Evolutionary conservation across 2,329 filamentous ascomycete species (phyloP).

Genomic region (Nigrograna mackinnonii): DNA sequence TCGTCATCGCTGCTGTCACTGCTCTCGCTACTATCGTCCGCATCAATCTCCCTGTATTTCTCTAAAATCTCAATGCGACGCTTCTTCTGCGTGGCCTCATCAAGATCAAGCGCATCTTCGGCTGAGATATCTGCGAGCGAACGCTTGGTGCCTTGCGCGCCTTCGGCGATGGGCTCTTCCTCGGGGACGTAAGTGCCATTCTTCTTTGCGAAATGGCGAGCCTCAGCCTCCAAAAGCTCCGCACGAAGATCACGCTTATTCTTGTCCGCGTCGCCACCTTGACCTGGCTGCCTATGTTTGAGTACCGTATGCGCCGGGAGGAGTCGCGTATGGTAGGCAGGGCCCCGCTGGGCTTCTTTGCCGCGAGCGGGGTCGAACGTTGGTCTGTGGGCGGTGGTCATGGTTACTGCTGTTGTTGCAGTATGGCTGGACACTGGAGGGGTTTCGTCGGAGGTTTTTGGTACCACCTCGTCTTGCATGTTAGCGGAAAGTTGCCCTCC

Average conservation of each 20-base stretch:
- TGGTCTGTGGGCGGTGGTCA: slow-evolving; percentile 71
- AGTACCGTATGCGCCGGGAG: slow-evolving; percentile 91
- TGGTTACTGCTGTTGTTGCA: slow-evolving; percentile 27
- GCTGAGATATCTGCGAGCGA: slow-evolving; percentile 59
- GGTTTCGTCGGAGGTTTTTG: not conserved
- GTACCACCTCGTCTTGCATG: not conserved
- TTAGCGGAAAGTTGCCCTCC: not conserved
- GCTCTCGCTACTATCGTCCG: slow-evolving; percentile 65
- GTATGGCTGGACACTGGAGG: not conserved
- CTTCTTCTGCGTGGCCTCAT: slow-evolving; percentile 78
- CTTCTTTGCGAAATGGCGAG: slow-evolving; percentile 84
- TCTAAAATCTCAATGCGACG: slow-evolving; percentile 74
- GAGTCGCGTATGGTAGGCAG: slow-evolving; percentile 94
- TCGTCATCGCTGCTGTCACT: slow-evolving; percentile 62
- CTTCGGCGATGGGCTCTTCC: slow-evolving; percentile 45
- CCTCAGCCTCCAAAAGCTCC: slow-evolving; percentile 87
- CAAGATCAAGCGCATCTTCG: slow-evolving; percentile 55
- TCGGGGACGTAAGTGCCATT: slow-evolving; percentile 63
- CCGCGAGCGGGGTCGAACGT: slow-evolving; percentile 96
- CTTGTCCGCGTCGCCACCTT: slow-evolving; percentile 79
- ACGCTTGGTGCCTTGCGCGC: slow-evolving; percentile 62
- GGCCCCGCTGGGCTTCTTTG: slow-evolving; percentile 91
- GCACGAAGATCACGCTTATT: slow-evolving; percentile 79
- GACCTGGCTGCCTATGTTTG: slow-evolving; percentile 80
- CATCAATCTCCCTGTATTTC: slow-evolving; percentile 86